Conservation (phyloP, 2,329 filamentous ascomycete genomes). For the Chrysosphaeria jannelii region DNA sequence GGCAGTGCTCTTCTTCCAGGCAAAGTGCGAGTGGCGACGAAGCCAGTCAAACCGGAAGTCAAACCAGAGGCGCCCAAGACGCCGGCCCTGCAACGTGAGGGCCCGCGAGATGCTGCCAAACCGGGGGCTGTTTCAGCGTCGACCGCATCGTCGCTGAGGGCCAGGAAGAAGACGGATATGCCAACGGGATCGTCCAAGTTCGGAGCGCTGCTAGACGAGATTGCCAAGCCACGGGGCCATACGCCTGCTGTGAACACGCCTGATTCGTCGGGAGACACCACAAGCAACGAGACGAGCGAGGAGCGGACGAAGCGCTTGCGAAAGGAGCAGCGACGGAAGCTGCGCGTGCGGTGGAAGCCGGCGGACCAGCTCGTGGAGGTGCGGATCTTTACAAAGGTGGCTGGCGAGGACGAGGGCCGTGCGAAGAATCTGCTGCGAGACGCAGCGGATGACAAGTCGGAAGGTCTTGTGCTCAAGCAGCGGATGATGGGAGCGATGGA, state of each 20-base stretch:
- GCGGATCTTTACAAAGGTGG: constrained; percentile 40
- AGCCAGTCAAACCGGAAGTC: too few relatives aligned
- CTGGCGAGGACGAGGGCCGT: constrained; percentile 40
- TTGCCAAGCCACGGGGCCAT: constrained; percentile 16
- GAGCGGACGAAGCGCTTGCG: constrained; percentile 35
- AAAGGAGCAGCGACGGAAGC: constrained; percentile 38
- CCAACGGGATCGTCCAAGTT: constrained; percentile 19
- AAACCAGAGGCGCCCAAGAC: constrained; percentile 2
- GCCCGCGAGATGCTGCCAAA: constrained; percentile 1
- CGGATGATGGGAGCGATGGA: constrained; percentile 9
- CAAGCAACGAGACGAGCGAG: constrained; percentile 32
- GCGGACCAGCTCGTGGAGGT: constrained; percentile 35
- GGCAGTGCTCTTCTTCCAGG: constrained; percentile 13
- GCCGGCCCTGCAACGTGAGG: constrained; percentile 1
- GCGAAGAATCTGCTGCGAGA: constrained; percentile 38
- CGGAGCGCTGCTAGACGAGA: constrained; percentile 20
- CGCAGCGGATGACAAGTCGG: constrained; percentile 40
- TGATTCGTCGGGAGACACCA: constrained; percentile 10
- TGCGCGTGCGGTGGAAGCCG: constrained; percentile 41
- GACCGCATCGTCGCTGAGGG: constrained; percentile 3
- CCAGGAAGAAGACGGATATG: constrained; percentile 5
- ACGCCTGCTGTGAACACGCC: constrained; percentile 11
- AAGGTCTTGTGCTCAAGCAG: constrained; percentile 36
- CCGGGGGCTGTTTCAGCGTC: neutral
- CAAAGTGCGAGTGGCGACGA: too few relatives aligned